Conservation (phyloP, 2,329 filamentous ascomycete species). For the Pestalotiopsis fici region DNA sequence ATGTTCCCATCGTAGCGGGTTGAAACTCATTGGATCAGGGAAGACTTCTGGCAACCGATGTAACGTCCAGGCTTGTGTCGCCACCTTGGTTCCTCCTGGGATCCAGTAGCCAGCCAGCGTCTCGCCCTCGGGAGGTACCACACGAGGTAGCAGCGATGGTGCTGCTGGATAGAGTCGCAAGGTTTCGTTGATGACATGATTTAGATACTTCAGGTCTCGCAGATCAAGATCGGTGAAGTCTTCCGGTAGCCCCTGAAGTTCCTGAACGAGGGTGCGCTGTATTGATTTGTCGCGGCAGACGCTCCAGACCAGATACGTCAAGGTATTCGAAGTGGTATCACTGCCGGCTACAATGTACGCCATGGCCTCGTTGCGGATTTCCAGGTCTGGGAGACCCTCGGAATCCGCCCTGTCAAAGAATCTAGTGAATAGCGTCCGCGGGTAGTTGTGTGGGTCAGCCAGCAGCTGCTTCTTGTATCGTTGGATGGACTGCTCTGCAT, state of each 20-base stretch:
- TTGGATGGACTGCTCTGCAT: conserved; percentile 28
- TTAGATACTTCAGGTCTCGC: conserved; percentile 38
- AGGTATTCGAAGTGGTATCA: conserved; percentile 50
- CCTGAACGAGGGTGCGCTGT: conserved; percentile 30
- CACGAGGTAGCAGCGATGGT: conserved; percentile 39
- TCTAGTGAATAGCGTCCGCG: conserved; percentile 36
- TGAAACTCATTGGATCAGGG: conserved; percentile 29
- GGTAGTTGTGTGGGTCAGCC: conserved; percentile 12
- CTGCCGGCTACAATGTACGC: conserved; percentile 42
- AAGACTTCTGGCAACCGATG: conserved; percentile 44
- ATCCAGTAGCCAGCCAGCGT: conserved; percentile 38
- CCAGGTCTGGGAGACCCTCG: conserved; percentile 21
- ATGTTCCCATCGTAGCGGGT: conserved; percentile 6
- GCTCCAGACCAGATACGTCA: conserved; percentile 49
- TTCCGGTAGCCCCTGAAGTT: conserved; percentile 33
- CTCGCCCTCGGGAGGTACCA: conserved; percentile 39
- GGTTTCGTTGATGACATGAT: conserved; percentile 44
- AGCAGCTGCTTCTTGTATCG: conserved; percentile 25
- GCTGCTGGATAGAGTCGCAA: conserved; percentile 43
- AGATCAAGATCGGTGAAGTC: conserved; percentile 33
- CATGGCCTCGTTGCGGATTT: conserved; percentile 40
- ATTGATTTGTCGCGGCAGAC: conserved; percentile 32
- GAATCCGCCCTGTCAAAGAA: conserved; percentile 33
- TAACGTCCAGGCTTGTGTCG: conserved; percentile 45
- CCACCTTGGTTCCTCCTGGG: conserved; percentile 38